These are phyloP conservation scores for Quercus glauca DNA, from an alignment of 306 rosid genomes.

Conservation along the genomic window DNA sequence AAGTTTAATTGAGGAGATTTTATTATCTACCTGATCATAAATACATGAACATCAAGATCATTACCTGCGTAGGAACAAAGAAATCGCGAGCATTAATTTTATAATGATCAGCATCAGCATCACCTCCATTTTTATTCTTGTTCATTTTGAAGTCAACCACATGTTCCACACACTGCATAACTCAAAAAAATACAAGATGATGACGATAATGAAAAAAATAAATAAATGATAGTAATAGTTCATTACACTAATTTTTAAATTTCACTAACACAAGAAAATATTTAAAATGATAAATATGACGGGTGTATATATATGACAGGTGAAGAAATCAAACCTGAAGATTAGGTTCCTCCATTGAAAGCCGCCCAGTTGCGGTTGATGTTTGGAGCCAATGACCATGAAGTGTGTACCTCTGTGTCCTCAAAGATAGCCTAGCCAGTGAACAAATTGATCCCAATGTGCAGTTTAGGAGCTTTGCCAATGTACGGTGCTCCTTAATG, in stretches of 20 bases:
- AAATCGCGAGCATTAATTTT: constrained; percentile 89
- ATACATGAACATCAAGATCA: background rate
- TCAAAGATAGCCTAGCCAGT: constrained; percentile 61
- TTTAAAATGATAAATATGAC: background rate
- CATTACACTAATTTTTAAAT: constrained; percentile 5
- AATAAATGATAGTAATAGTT: background rate
- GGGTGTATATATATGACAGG: background rate
- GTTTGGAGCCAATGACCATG: constrained; percentile 98
- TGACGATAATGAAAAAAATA: background rate
- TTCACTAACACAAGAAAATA: background rate
- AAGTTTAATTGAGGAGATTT: background rate
- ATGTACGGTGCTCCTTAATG: constrained; percentile 86
- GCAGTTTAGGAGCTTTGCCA: constrained; percentile 88
- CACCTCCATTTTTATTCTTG: constrained; percentile 48
- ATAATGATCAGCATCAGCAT: constrained; percentile 32
- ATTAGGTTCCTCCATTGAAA: constrained; percentile 98
- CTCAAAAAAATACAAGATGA: constrained; percentile 9
- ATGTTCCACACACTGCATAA: constrained; percentile 87
- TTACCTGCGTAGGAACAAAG: constrained; percentile 87
- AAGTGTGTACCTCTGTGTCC: constrained; percentile 79
- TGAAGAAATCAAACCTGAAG: constrained; percentile 71
- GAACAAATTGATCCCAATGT: constrained; percentile 93
- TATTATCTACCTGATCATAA: background rate
- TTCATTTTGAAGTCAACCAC: constrained; percentile 65
- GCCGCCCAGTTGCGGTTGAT: constrained; percentile 97